Evolutionary conservation across 2,329 filamentous ascomycete species (phyloP), one percentile per base, ranked within the genome.

Genomic region (Arthrobotrys megalospora): DNA sequence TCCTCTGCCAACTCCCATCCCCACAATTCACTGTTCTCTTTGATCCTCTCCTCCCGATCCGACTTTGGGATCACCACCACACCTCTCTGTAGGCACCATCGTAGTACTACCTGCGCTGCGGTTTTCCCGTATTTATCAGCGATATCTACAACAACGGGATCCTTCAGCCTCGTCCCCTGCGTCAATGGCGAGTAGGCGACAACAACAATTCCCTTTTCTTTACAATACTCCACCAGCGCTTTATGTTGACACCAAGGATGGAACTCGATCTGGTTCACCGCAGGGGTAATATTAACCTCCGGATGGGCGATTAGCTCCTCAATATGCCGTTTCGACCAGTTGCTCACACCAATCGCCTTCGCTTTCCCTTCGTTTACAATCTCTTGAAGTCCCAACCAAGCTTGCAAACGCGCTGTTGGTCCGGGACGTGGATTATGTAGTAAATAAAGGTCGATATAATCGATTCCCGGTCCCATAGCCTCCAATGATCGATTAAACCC

Each of bases 171-270:
- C 84, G 91, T 86, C 0, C 89, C 92, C 62, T 91, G 87, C 2
- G 90, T 92, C 3, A 96, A 87, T 3, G 93, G 93, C 10, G 92
- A 92, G 80, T 96, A 96, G 0, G 93, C 93, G 84, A 96, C 90
- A 0, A 96, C 88, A 0, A 91, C 85, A 70, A 96, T 94, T 5
- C 48, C 86, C 85, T 80, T 94, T 86, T 77, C 88, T 85, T 75
- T 88, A 86, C 93, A 93, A 81, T 89, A 90, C 14, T 88, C 86
- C 0, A 80, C 88, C 79, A 96, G 93, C 45, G 87, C 87, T 0
- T 86, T 87, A 65, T 91, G 89, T 1, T 91, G 93, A 83, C 94
- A 93, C 88, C 94, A 96, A 0, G 92, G 92, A 79, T 95, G 92
- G 1, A 94, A 88, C 83, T 95, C 91, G 81, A 94, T 91, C 85